Evolutionary conservation across 2,329 filamentous ascomycete genomes (phyloP).

Genomic region (Parascedosporium putredinis): DNA sequence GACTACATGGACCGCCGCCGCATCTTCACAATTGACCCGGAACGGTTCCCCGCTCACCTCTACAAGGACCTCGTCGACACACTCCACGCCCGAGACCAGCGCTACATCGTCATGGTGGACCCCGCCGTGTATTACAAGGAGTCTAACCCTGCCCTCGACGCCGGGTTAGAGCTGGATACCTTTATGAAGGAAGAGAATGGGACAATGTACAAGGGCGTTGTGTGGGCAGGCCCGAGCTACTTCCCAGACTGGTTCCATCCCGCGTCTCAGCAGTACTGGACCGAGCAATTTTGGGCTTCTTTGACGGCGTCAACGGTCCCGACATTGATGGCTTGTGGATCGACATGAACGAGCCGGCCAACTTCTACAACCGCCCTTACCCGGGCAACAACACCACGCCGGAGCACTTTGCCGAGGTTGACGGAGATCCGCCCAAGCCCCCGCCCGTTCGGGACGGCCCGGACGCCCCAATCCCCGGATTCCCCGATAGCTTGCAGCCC

Average conservation of each 20-base stretch:
- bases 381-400: constrained; percentile 24
- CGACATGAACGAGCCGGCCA: constrained; percentile 44
- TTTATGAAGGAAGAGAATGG: constrained; percentile 43
- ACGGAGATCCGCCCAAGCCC: constrained; percentile 45
- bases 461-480: constrained; percentile 12
- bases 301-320: constrained; percentile 51
- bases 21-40: constrained; percentile 53
- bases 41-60: constrained; percentile 49
- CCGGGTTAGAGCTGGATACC: constrained; percentile 31
- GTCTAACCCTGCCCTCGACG: constrained; percentile 25
- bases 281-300: constrained; percentile 55
- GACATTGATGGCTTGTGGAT: constrained; percentile 72
- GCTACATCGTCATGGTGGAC: constrained; percentile 72
- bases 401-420: constrained; percentile 23
- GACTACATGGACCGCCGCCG: constrained; percentile 14
- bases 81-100: constrained; percentile 56
- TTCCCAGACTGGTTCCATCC: constrained; percentile 70
- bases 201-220: constrained; percentile 49
- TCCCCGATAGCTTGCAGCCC: constrained; percentile 1
- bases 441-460: constrained; percentile 43
- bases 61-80: constrained; percentile 57
- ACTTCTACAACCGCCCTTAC: constrained; percentile 17
- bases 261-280: constrained; percentile 57
- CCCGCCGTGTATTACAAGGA: constrained; percentile 46
- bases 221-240: constrained; percentile 64